These are phyloP conservation scores for Metschnikowia lachancei DNA, from an alignment of 805 yeast species.

Conservation along the genomic window DNA sequence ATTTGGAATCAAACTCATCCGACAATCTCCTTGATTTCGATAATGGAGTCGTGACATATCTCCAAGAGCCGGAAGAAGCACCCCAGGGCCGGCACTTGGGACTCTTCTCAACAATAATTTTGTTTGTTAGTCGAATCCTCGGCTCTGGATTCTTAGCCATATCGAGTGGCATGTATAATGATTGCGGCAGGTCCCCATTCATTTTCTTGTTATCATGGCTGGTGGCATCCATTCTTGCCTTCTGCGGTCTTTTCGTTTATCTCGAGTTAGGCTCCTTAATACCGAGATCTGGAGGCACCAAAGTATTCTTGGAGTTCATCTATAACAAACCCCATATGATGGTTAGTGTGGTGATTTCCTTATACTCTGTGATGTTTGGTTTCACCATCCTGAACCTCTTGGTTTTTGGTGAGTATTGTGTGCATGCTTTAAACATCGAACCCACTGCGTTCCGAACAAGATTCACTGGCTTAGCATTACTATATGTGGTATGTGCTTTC, in stretches of 20 bases:
- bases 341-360: slow-evolving; percentile 48
- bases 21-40: slow-evolving; percentile 5
- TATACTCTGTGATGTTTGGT: slow-evolving; percentile 53
- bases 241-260: slow-evolving; percentile 64
- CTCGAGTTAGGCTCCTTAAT: slow-evolving; percentile 68
- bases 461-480: slow-evolving; percentile 30
- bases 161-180: slow-evolving; percentile 62
- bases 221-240: slow-evolving; percentile 58
- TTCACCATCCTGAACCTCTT: slow-evolving; percentile 54
- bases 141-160: slow-evolving; percentile 80
- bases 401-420: slow-evolving; percentile 59
- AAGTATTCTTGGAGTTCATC: slow-evolving; percentile 66
- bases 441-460: slow-evolving; percentile 36
- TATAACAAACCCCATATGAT: slow-evolving; percentile 59
- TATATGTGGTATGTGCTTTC: slow-evolving; percentile 34
- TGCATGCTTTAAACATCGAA: slow-evolving; percentile 45
- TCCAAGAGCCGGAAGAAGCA: slow-evolving; percentile 45
- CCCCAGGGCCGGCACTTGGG: slow-evolving; percentile 81
- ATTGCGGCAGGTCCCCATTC: slow-evolving; percentile 64
- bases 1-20: slow-evolving; percentile 12
- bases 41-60: slow-evolving; percentile 5
- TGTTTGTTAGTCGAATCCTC: slow-evolving; percentile 65
- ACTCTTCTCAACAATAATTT: slow-evolving; percentile 57
- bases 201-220: slow-evolving; percentile 63
- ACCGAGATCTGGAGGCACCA: slow-evolving; percentile 75